Base-by-base conservation (phyloP, 306 rosid species). In the Cicer bijugum region DNA sequence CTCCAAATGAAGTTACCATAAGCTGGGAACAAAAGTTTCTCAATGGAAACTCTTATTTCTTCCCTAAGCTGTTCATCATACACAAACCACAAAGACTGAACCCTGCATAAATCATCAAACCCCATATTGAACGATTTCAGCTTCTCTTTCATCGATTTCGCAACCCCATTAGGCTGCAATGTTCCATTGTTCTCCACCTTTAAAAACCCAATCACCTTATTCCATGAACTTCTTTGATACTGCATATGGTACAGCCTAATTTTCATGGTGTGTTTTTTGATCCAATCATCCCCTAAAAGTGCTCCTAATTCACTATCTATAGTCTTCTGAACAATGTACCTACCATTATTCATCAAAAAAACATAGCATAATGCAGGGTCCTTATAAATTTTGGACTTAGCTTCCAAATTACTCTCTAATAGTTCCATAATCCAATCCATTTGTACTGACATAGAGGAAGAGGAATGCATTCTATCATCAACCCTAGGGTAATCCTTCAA, bases 401-500 rank as follows among this genome's bases (percentile, higher is more conserved):
- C 88, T 69, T 90, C 99, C 59, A 94, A 84, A 82, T 94, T 94
- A 69, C 95, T 91, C 86, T 87, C 97, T 37, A 91, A 58, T 8
- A 89, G 81, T 72, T 91, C 97, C 99, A 94, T 94, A 23, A 90
- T 87, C 97, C 97, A 91, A 8, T 82, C 97, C 84, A 94, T 87
- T 78, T 91, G 96, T 45, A 90, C 96, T 0, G 96, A 90, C 17
- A 94, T 75, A 1, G 96, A 79, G 3, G 86, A 77, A 8, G 83
- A 69, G 0, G 78, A 39, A 3, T 55, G 69, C 16, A 77, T 75
- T 42, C 89, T 83, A 16, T 84, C 89, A 19, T 90, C 91, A 45
- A 86, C 86, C 74, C 86, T 90, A 8, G 81, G 79, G 46, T 83
- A 83, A 0, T 83, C 89, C 19, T 80, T 83, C 43, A 86, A 56